Conservation (phyloP, 352 stramenopile genomes). For the Globisporangium spinosum region DNA sequence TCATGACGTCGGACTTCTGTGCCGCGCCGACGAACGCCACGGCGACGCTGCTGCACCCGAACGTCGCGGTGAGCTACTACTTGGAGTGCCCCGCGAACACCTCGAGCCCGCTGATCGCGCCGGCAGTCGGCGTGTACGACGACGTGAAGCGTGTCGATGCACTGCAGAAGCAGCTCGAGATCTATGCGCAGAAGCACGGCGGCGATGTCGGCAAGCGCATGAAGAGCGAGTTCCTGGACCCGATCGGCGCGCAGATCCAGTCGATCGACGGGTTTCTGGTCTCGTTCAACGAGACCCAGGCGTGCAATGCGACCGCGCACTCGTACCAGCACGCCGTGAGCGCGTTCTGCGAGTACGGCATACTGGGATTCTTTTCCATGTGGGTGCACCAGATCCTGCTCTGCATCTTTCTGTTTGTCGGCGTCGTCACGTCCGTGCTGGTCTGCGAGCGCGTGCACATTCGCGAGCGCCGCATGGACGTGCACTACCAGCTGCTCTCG, state of each 20-base stretch:
- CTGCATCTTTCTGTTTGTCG: constrained; percentile 73
- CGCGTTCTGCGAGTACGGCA: constrained; percentile 75
- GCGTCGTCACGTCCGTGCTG: constrained; percentile 62
- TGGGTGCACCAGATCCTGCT: constrained; percentile 83
- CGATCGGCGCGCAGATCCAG: constrained; percentile 49
- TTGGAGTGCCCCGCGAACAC: constrained; percentile 54
- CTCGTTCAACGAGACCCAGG: constrained; percentile 42
- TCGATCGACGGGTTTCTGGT: constrained; percentile 26
- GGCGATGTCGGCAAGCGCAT: constrained; percentile 52
- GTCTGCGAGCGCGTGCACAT: constrained; percentile 78
- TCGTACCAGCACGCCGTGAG: constrained; percentile 44
- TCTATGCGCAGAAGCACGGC: constrained; percentile 39
- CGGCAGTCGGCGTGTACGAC: constrained; percentile 29
- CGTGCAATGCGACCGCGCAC: constrained; percentile 43
- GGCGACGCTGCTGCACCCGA: constrained; percentile 46
- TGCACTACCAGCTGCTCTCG: constrained; percentile 73
- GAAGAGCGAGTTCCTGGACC: constrained; percentile 70
- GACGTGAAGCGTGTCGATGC: constrained; percentile 25
- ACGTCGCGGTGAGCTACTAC: constrained; percentile 54
- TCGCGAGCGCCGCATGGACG: constrained; percentile 47
- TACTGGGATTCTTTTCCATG: constrained; percentile 83
- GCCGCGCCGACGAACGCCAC: constrained; percentile 66
- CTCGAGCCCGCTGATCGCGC: constrained; percentile 43
- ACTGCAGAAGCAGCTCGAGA: constrained; percentile 49
- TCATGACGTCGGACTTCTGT: constrained; percentile 82